These are phyloP conservation scores for Calonectria hawksworthii DNA, from an alignment of 2,329 filamentous ascomycete genomes.

Conservation along the genomic window DNA sequence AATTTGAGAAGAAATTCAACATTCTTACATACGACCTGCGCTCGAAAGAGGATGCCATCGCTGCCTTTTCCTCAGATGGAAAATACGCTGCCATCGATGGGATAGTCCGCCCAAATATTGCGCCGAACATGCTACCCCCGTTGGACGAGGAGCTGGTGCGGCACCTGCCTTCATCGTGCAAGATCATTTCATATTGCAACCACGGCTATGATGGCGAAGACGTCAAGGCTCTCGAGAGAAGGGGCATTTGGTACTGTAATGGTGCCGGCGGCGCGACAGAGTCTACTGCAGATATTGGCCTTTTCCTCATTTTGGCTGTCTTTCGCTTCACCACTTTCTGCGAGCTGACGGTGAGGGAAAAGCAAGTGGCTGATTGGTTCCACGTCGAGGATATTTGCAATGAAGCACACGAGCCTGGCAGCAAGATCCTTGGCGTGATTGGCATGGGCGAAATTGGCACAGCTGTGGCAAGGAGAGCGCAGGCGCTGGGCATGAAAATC, in stretches of 20 bases:
- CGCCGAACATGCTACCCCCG: not conserved
- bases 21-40: not conserved
- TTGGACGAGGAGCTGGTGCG: not conserved
- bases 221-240: not conserved
- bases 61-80: not conserved
- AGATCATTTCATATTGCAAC: not conserved
- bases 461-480: not conserved
- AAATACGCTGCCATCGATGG: not conserved
- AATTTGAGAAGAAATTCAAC: not conserved
- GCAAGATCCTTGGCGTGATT: not conserved
- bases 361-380: not conserved
- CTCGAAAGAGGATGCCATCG: not conserved
- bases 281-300: not conserved
- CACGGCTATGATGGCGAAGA: constrained; percentile 15
- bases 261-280: not conserved
- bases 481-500: not conserved
- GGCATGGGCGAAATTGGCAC: constrained; percentile 5
- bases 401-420: not conserved
- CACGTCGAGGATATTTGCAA: not conserved
- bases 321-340: not conserved
- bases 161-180: not conserved
- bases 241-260: not conserved
- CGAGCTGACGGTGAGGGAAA: not conserved
- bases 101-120: not conserved
- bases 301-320: not conserved